A percentile compares a stretch with the other conserved stretches of the same genome.
phyloP scores from a whole-genome alignment of 495 filamentous ascomycete species.

The Penicillium canariense region DNA sequence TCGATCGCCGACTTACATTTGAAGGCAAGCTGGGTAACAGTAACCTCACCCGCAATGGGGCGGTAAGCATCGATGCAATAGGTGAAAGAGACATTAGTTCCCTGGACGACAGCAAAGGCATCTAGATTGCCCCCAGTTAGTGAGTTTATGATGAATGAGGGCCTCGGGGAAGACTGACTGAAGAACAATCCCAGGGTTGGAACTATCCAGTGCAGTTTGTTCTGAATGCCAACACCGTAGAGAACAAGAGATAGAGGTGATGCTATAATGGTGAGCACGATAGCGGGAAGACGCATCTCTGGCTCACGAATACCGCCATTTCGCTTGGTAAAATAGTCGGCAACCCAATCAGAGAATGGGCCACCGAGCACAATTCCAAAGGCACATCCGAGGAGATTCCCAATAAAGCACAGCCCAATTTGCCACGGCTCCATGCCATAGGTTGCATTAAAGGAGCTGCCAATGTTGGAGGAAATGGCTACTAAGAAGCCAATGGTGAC shows the following conservation, averaged over 20 bases:
- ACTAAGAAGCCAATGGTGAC: conserved; percentile 54
- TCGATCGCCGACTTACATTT: conserved; percentile 26
- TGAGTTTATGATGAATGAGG: not conserved
- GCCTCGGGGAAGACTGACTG: not conserved
- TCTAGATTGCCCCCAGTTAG: not conserved
- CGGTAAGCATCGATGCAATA: conserved; percentile 55
- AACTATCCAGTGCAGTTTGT: conserved; percentile 53
- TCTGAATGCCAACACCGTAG: conserved; percentile 49
- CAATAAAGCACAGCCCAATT: conserved; percentile 47
- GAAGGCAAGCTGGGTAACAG: conserved; percentile 49
- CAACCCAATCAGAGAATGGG: conserved; percentile 46
- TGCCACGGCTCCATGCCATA: conserved; percentile 48
- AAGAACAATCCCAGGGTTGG: conserved; percentile 49
- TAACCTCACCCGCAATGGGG: conserved; percentile 51
- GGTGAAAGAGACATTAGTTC: conserved; percentile 1
- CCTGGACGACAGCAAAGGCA: conserved; percentile 4
- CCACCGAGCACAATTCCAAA: conserved; percentile 49
- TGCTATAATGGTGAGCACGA: conserved; percentile 39
- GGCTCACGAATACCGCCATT: conserved; percentile 52
- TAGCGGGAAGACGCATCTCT: conserved; percentile 53
- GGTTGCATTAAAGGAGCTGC: conserved; percentile 37
- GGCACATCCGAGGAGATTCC: conserved; percentile 46
- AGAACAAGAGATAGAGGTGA: conserved; percentile 45
- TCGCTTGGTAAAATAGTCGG: conserved; percentile 48
- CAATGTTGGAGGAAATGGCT: conserved; percentile 50